phyloP scores from a whole-genome alignment of 2,329 filamentous ascomycete genomes.

The Rutstroemia sydowiana region DNA sequence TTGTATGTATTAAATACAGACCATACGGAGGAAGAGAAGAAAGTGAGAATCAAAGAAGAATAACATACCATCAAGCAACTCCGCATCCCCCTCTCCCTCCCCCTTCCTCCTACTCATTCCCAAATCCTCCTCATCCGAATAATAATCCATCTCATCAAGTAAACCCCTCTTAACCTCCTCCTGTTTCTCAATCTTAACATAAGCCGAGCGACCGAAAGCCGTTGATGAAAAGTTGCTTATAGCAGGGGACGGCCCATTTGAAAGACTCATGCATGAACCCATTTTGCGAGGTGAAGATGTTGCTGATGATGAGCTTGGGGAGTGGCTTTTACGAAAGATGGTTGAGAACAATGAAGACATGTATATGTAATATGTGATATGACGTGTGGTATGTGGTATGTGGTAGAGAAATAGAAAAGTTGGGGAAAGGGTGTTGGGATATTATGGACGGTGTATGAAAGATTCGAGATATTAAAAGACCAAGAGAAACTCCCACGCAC shows the following conservation, averaged over 20 bases:
- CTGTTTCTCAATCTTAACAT: slow-evolving; percentile 1
- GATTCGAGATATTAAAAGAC: too few species aligned
- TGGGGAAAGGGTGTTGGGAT: background rate
- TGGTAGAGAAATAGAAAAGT: background rate
- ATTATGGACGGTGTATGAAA: too few species aligned
- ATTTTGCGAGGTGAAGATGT: background rate
- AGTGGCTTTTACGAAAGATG: background rate
- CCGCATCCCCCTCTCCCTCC: background rate
- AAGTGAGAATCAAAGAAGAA: background rate
- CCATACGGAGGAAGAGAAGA: background rate
- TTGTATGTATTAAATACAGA: background rate
- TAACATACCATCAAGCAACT: background rate
- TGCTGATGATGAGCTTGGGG: background rate
- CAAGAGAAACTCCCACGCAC: too few species aligned
- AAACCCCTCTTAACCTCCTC: background rate
- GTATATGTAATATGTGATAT: too few species aligned
- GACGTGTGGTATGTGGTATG: background rate
- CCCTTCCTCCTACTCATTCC: background rate
- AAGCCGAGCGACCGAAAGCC: background rate
- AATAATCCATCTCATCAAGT: background rate
- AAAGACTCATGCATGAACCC: background rate
- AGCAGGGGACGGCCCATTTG: background rate
- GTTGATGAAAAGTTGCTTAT: slow-evolving; percentile 1
- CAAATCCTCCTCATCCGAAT: slow-evolving; percentile 4
- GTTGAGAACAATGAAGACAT: background rate